Conservation (phyloP, 2,329 filamentous ascomycete genomes). For the Apiospora hydei region DNA sequence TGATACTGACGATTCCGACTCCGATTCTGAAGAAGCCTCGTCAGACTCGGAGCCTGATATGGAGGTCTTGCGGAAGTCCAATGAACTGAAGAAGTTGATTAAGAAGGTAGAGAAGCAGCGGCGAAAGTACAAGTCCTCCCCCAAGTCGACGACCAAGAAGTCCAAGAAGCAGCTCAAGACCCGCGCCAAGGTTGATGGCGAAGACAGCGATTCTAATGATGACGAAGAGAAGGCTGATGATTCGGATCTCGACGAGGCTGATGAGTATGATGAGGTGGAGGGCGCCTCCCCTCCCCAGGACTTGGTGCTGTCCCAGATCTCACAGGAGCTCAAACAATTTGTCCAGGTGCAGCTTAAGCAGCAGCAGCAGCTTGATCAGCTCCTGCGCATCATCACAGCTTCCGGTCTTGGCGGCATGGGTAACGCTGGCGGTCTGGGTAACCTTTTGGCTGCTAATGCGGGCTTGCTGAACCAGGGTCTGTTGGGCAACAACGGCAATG, state of each 20-base stretch:
- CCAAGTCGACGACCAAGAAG: conserved; percentile 33
- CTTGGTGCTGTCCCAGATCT: background rate
- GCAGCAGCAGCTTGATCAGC: background rate
- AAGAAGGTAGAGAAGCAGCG: conserved; percentile 34
- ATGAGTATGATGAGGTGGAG: background rate
- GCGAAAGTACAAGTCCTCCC: conserved; percentile 3
- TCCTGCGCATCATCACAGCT: background rate
- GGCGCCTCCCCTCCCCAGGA: background rate
- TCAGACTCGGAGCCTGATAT: conserved; percentile 24
- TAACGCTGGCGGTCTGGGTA: background rate
- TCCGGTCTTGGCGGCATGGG: background rate
- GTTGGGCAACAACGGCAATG: background rate
- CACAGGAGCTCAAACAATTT: background rate
- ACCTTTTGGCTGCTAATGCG: background rate
- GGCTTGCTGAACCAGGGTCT: background rate
- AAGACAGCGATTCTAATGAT: background rate
- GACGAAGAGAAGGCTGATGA: background rate
- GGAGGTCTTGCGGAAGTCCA: conserved; percentile 28
- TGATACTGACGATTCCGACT: conserved; percentile 29
- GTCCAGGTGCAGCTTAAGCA: background rate
- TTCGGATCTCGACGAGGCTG: no score
- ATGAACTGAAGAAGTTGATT: conserved; percentile 33
- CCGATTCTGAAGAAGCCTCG: conserved; percentile 37
- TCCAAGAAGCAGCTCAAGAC: conserved; percentile 37
- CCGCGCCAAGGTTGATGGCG: conserved; percentile 28